Conservation (phyloP, 371 early-diverging fungal genomes). For the Mortierella sp. region DNA sequence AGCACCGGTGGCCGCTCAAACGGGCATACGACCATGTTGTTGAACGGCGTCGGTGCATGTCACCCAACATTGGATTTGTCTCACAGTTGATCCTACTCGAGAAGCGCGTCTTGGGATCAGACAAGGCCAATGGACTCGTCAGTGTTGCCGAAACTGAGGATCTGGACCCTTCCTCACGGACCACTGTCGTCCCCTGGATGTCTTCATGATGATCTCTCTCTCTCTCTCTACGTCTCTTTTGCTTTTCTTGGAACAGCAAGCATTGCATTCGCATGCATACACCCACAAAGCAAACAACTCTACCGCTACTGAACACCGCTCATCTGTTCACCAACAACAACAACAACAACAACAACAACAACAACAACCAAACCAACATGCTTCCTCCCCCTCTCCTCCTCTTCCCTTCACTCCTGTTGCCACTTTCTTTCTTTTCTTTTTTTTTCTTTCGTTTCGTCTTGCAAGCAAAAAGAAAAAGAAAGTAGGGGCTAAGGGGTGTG, state of each 20-base stretch:
- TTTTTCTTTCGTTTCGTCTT: slow-evolving; percentile 10
- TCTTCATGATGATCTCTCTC: slow-evolving; percentile 17
- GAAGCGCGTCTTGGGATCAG: slow-evolving; percentile 69
- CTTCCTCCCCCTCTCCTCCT: not conserved
- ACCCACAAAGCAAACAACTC: not conserved
- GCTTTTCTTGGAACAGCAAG: not conserved
- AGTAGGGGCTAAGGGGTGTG: not conserved
- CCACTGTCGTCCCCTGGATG: slow-evolving; percentile 35
- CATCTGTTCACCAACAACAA: not conserved
- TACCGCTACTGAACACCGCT: not conserved
- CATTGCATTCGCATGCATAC: not conserved
- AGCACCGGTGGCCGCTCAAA: slow-evolving; percentile 78
- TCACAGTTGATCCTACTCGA: slow-evolving; percentile 83
- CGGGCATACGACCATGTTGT: slow-evolving; percentile 84
- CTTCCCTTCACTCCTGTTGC: not conserved
- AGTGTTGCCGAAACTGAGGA: slow-evolving; percentile 22
- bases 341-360: not conserved
- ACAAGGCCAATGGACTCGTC: slow-evolving; percentile 41
- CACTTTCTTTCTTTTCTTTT: slow-evolving; percentile 8
- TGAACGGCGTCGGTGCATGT: slow-evolving; percentile 79
- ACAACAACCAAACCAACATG: not conserved
- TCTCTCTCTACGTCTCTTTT: not conserved
- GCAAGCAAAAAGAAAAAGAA: not conserved
- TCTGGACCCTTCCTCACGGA: slow-evolving; percentile 19
- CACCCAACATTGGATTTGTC: slow-evolving; percentile 91